Evolutionary conservation across 768 basidiomycete genomes (phyloP), one percentile per base, ranked within the genome.

Genomic region (Cyclocybe cylindracea): DNA sequence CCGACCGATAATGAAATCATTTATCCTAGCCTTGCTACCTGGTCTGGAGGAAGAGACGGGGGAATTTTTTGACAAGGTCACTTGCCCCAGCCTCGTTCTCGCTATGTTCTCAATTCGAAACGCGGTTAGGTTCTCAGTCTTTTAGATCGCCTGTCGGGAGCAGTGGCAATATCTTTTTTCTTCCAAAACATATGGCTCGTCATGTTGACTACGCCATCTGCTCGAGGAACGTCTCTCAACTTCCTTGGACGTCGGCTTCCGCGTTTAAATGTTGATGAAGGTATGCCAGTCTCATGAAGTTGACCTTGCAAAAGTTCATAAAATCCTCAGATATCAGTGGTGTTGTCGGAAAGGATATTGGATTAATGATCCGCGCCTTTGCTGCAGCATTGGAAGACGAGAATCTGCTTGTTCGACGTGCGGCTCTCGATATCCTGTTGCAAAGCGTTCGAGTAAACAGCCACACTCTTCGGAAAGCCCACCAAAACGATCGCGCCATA

Each of bases 1-100:
- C 13, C 85, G 96, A 35, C 95, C 94, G 13, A 78, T 93, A 10
- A 94, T 91, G 81, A 98, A 98, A 68, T 89, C 96, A 0, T 89
- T 98, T 64, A 92, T 97, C 47, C 79, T 99, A 40, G 91, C 96
- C 0, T 69, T 99, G 18, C 80, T 99, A 9, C 97, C 97, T 2
- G 97, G 97, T 2, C 75, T 98, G 46, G 97, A 99, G 67, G 97
- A 99, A 67, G 96, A 98, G 68, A 95, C 94, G 0, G 91, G 94
- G 1, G 97, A 98, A 69, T 97, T 91, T 71, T 98, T 98, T 61
- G 97, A 98, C 46, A 91, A 90, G 75, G 89, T 86, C 18, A 38
- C 4, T 43, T 43, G 4, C 18, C 29, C 18, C 11, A 10, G 48
- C 19, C 34, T 13, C 19, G 44, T 39, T 4, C 13, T 47, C 9